Evolutionary conservation across 1,284 basidiomycete species (phyloP).

Genomic region (Rhizopogon parksii): DNA sequence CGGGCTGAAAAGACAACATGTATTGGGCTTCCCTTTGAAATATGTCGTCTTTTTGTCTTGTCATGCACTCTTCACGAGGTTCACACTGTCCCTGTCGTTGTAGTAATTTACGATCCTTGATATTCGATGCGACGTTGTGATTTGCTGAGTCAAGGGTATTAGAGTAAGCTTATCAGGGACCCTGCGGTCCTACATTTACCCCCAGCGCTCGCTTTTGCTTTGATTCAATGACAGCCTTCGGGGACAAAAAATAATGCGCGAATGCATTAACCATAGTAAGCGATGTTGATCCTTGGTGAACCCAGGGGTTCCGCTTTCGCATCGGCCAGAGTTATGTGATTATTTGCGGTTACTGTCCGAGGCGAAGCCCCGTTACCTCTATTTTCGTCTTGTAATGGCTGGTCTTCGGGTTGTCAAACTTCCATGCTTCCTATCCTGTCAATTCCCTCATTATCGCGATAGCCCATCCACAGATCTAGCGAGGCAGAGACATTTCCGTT

Average conservation of each 20-base stretch:
- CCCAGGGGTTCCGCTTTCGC: not conserved
- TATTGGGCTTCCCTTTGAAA: too few species aligned
- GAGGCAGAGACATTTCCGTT: too few species aligned
- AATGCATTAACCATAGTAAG: not conserved
- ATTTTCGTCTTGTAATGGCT: too few species aligned
- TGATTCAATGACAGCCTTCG: not conserved
- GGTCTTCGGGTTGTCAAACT: too few species aligned
- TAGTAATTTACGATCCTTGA: not conserved
- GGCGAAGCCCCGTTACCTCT: too few species aligned
- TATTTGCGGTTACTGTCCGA: too few species aligned
- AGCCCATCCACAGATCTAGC: too few species aligned
- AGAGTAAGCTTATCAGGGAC: too few species aligned
- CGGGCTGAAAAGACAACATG: not conserved
- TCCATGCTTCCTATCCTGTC: not conserved
- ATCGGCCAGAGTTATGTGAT: too few species aligned
- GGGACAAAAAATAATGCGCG: not conserved
- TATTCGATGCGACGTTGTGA: not conserved
- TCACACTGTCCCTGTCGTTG: not conserved
- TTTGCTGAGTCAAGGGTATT: not conserved
- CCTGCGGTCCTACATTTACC: not conserved
- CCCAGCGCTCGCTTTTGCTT: not conserved
- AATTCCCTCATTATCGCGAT: not conserved
- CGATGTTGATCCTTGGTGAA: not conserved
- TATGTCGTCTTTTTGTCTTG: not conserved
- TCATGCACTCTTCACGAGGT: not conserved